A percentile compares a stretch with the other conserved stretches of the same genome.
Conservation (phyloP, 2,329 filamentous ascomycete genomes). For the Fusarium virguliforme region DNA sequence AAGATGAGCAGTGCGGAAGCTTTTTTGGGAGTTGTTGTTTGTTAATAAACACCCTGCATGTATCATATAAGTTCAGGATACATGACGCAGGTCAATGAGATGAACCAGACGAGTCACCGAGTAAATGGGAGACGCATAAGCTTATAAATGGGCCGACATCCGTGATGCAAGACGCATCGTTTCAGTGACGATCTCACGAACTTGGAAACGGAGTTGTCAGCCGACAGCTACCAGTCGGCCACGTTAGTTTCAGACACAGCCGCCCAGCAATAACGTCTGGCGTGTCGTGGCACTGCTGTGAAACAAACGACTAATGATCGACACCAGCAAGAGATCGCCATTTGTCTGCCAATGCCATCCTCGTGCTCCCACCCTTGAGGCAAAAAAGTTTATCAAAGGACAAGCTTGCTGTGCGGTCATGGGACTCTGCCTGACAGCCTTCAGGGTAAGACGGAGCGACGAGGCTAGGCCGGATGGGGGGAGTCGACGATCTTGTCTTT, state of each 20-base stretch:
- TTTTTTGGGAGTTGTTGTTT: background rate
- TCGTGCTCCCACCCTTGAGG: slow-evolving; percentile 11
- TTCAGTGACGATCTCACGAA: background rate
- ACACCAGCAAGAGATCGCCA: slow-evolving; percentile 10
- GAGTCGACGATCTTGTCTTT: slow-evolving; percentile 11
- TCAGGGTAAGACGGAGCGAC: slow-evolving; percentile 15
- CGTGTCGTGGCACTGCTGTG: slow-evolving; percentile 6
- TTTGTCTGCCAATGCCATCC: slow-evolving; percentile 21
- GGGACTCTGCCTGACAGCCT: slow-evolving; percentile 28
- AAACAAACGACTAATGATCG: slow-evolving; percentile 17
- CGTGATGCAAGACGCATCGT: background rate
- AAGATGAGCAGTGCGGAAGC: slow-evolving; percentile 1
- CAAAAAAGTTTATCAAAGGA: slow-evolving; percentile 26
- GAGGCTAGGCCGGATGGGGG: slow-evolving; percentile 34
- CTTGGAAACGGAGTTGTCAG: background rate
- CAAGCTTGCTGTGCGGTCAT: slow-evolving; percentile 32
- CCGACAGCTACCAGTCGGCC: background rate
- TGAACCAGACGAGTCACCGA: background rate
- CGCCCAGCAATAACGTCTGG: slow-evolving; percentile 21
- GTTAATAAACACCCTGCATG: background rate
- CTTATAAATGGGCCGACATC: background rate
- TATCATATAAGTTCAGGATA: background rate
- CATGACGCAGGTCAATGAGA: background rate
- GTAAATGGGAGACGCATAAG: background rate
- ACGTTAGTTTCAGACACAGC: slow-evolving; percentile 5